phyloP scores from a whole-genome alignment of 2,329 filamentous ascomycete species.

The Xylaria polymorpha region DNA sequence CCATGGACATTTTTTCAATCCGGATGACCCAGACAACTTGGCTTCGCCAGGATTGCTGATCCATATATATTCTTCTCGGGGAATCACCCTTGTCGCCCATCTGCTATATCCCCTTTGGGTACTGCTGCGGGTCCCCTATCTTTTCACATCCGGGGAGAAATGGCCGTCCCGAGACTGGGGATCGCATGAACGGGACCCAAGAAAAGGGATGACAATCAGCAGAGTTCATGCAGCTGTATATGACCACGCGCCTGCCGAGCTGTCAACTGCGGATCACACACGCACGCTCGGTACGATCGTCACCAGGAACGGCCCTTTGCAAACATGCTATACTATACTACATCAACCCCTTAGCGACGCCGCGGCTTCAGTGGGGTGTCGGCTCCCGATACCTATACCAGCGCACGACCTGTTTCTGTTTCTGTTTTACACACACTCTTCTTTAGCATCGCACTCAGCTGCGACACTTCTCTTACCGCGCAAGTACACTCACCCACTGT shows the following conservation, averaged over 20 bases:
- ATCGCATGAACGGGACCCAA: not conserved
- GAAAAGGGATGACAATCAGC: constrained; percentile 16
- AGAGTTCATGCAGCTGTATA: constrained; percentile 17
- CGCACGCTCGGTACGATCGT: constrained; percentile 27
- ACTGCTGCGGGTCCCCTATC: not conserved
- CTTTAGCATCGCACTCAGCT: not conserved
- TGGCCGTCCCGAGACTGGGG: not conserved
- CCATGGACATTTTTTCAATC: constrained; percentile 6
- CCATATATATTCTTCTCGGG: not conserved
- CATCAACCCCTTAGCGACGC: not conserved
- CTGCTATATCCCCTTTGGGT: constrained; percentile 9
- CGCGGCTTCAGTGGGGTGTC: not conserved
- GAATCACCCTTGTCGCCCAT: not conserved
- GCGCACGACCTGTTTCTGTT: not conserved
- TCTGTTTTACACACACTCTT: not conserved
- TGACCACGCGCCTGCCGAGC: constrained; percentile 19
- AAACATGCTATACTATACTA: constrained; percentile 13
- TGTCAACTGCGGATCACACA: constrained; percentile 32
- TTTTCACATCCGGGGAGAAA: constrained; percentile 7
- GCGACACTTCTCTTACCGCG: not conserved
- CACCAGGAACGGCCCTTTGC: constrained; percentile 24
- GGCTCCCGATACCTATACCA: not conserved
- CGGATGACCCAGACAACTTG: not conserved
- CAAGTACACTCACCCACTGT: not conserved
- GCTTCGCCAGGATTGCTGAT: constrained; percentile 15